Percentiles rank a stretch among this genome's conserved stretches.
Evolutionary conservation across 2,329 filamentous ascomycete genomes (phyloP).

Genomic region (Exophiala alcalophila): DNA sequence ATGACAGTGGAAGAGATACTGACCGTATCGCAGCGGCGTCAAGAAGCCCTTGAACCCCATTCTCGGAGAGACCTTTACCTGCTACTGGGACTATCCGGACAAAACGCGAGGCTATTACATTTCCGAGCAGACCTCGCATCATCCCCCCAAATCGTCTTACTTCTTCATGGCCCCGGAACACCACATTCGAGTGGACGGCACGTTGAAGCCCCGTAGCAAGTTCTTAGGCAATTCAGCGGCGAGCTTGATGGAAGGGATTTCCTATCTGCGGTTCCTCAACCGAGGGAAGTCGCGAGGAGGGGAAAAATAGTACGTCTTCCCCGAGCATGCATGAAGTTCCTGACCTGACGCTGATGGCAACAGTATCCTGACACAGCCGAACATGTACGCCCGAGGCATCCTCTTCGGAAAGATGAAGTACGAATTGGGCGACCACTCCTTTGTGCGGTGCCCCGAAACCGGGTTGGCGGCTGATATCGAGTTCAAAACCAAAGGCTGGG

Average conservation of each 20-base stretch:
- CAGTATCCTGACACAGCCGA: constrained; percentile 90
- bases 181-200: constrained; percentile 91
- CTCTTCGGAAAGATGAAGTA: constrained; percentile 99
- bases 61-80: constrained; percentile 88
- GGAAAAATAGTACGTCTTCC: constrained; percentile 82
- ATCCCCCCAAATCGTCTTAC: constrained; percentile 97
- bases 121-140: constrained; percentile 94
- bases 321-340: background rate
- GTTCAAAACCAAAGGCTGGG: constrained; percentile 98
- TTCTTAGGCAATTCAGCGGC: constrained; percentile 97
- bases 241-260: constrained; percentile 96
- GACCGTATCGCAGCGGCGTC: constrained; percentile 64
- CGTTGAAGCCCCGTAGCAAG: constrained; percentile 87
- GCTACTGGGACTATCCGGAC: constrained; percentile 91
- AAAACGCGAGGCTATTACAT: constrained; percentile 90
- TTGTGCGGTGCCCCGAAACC: constrained; percentile 84
- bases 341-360: constrained; percentile 10
- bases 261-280: constrained; percentile 79
- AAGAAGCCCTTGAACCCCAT: constrained; percentile 98
- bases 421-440: constrained; percentile 71
- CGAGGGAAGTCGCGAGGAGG: constrained; percentile 64
- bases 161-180: constrained; percentile 97
- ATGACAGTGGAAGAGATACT: constrained; percentile 12
- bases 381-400: constrained; percentile 98
- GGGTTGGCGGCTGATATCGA: constrained; percentile 87